These are phyloP conservation scores for Thermomyces lanuginosus DNA, from an alignment of 2,329 filamentous ascomycete genomes.

Conservation along the genomic window DNA sequence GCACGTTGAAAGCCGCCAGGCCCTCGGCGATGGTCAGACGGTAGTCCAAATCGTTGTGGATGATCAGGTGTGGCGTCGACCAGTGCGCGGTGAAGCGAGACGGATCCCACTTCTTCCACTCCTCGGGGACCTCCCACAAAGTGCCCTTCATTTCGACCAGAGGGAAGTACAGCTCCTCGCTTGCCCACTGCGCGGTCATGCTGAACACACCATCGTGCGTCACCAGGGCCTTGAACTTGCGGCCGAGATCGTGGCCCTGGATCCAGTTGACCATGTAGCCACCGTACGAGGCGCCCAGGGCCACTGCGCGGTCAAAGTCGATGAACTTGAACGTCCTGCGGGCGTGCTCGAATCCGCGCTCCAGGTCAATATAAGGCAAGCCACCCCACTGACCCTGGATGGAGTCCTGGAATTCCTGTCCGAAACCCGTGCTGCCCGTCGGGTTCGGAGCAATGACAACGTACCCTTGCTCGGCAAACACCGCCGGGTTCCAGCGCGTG, in stretches of 20 bases:
- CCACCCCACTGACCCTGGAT: slow-evolving; percentile 39
- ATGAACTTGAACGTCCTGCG: slow-evolving; percentile 35
- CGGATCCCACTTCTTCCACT: slow-evolving; percentile 44
- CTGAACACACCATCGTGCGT: slow-evolving; percentile 37
- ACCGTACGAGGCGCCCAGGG: slow-evolving; percentile 40
- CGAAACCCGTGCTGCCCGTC: slow-evolving; percentile 42
- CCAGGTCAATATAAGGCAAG: slow-evolving; percentile 39
- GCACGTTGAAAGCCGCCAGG: slow-evolving; percentile 66
- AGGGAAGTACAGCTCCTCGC: slow-evolving; percentile 41
- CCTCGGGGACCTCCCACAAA: slow-evolving; percentile 33
- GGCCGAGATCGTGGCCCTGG: slow-evolving; percentile 37
- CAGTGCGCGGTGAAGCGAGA: slow-evolving; percentile 46
- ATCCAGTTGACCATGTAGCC: slow-evolving; percentile 47
- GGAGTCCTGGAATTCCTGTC: slow-evolving; percentile 36
- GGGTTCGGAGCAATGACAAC: slow-evolving; percentile 44
- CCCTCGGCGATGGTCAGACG: slow-evolving; percentile 73
- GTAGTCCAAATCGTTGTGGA: slow-evolving; percentile 85
- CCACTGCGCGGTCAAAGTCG: slow-evolving; percentile 37
- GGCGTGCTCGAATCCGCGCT: slow-evolving; percentile 38
- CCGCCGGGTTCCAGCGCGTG: slow-evolving; percentile 37
- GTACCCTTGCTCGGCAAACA: slow-evolving; percentile 47
- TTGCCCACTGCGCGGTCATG: slow-evolving; percentile 28
- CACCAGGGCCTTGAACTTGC: slow-evolving; percentile 41
- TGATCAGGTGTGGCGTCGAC: slow-evolving; percentile 74
- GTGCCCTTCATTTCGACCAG: slow-evolving; percentile 36